Evolutionary conservation across 1,284 basidiomycete species (phyloP).

Genomic region (Marasmius tenuissimus): DNA sequence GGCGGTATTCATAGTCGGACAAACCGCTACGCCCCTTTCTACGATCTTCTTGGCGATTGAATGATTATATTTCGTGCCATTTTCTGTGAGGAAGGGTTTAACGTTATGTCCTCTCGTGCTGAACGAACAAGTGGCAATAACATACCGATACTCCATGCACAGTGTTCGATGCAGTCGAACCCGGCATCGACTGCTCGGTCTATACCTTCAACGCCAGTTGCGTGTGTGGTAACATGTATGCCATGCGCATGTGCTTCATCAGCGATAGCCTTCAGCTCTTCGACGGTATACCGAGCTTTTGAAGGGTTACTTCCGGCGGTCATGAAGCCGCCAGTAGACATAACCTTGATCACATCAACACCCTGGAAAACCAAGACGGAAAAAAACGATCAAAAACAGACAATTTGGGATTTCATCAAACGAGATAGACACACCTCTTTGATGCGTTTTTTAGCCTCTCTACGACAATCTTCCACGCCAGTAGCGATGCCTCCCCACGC

Average conservation of each 20-base stretch:
- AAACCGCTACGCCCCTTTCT: slow-evolving; percentile 7
- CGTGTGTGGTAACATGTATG: slow-evolving; percentile 13
- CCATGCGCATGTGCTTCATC: slow-evolving; percentile 11
- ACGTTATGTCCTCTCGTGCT: background rate
- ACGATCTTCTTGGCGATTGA: slow-evolving; percentile 10
- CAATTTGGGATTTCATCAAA: background rate
- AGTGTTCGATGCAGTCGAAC: slow-evolving; percentile 15
- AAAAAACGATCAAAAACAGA: background rate
- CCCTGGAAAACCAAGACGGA: background rate
- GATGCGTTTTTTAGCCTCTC: slow-evolving; percentile 11
- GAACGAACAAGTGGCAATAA: background rate
- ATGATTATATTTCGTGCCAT: slow-evolving; percentile 8
- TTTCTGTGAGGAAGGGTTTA: slow-evolving; percentile 1
- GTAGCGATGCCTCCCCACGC: slow-evolving; percentile 12
- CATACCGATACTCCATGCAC: slow-evolving; percentile 12
- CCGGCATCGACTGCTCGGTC: slow-evolving; percentile 12
- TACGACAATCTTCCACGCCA: slow-evolving; percentile 8
- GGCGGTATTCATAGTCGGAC: slow-evolving; percentile 14
- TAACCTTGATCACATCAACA: slow-evolving; percentile 15
- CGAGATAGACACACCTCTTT: slow-evolving; percentile 3
- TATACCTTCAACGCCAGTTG: slow-evolving; percentile 13
- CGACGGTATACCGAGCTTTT: slow-evolving; percentile 11
- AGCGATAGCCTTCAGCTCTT: slow-evolving; percentile 12
- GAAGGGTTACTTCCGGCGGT: slow-evolving; percentile 12
- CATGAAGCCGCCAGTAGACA: slow-evolving; percentile 15